Percentiles rank a stretch among this genome's conserved stretches.
These are phyloP conservation scores for Coniosporium uncinatum DNA, from an alignment of 2,329 filamentous ascomycete genomes.

Conservation along the genomic window DNA sequence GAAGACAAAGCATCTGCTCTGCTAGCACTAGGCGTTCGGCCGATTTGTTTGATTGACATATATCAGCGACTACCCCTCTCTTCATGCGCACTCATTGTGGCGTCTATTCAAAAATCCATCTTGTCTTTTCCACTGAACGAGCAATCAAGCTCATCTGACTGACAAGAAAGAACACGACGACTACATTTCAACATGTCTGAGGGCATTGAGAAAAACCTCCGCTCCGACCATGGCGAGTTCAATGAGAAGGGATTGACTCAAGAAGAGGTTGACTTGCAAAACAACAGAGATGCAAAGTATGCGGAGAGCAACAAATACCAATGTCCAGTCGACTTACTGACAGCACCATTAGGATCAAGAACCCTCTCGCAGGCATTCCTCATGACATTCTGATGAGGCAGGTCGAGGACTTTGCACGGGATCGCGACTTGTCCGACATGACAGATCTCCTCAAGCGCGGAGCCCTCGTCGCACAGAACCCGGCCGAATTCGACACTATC, in stretches of 20 bases:
- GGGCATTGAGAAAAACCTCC: too few relatives aligned
- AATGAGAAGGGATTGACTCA: neutral
- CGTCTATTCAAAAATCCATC: too few relatives aligned
- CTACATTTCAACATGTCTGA: too few relatives aligned
- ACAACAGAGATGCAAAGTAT: neutral
- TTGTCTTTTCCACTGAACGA: too few relatives aligned
- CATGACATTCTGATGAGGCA: conserved; percentile 42
- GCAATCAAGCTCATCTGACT: too few relatives aligned
- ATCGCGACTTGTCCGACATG: conserved; percentile 53
- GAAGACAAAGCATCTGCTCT: too few relatives aligned
- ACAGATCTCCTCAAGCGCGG: conserved; percentile 57
- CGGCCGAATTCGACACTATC: conserved; percentile 55
- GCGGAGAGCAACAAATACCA: neutral
- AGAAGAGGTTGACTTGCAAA: neutral
- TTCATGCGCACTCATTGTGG: too few relatives aligned
- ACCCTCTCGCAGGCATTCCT: conserved; percentile 51
- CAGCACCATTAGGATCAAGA: conserved; percentile 15
- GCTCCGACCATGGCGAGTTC: too few relatives aligned
- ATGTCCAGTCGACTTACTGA: neutral
- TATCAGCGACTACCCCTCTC: too few relatives aligned
- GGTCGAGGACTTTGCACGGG: conserved; percentile 56
- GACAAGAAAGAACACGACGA: too few relatives aligned
- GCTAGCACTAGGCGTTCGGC: too few relatives aligned
- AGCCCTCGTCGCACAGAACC: conserved; percentile 69
- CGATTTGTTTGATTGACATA: too few relatives aligned